phyloP scores from a whole-genome alignment of 2,329 filamentous ascomycete species.

The Daldinia eschscholtzii region DNA sequence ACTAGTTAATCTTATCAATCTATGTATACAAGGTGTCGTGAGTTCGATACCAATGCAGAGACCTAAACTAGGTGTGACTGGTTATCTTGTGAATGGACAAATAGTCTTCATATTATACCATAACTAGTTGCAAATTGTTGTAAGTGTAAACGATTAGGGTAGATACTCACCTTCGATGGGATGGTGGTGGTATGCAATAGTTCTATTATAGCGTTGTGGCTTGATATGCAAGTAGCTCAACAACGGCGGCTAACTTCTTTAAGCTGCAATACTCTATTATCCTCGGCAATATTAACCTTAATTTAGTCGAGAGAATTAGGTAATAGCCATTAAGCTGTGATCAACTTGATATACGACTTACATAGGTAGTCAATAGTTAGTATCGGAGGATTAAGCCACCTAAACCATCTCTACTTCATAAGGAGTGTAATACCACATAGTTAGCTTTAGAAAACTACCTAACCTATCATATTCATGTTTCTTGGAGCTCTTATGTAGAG shows the following conservation, averaged over 20 bases:
- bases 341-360: too few relatives aligned
- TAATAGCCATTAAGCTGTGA: neutral
- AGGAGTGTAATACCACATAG: neutral
- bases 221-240: neutral
- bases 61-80: neutral
- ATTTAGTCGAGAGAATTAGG: neutral
- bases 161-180: neutral
- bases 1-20: conserved; percentile 9
- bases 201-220: neutral
- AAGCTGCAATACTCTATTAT: neutral
- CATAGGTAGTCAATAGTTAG: too few relatives aligned
- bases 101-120: neutral
- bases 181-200: neutral
- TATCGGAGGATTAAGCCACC: too few relatives aligned
- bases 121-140: neutral
- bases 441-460: neutral
- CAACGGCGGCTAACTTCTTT: neutral
- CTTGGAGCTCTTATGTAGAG: neutral
- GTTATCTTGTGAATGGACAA: neutral
- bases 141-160: neutral
- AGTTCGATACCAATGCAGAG: neutral
- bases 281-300: neutral
- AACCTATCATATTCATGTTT: neutral
- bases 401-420: neutral
- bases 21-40: neutral